Percentiles rank a stretch among this genome's conserved stretches.
These are phyloP conservation scores for Bassia scoparia DNA, from an alignment of 148 eudicot species.

Conservation along the genomic window DNA sequence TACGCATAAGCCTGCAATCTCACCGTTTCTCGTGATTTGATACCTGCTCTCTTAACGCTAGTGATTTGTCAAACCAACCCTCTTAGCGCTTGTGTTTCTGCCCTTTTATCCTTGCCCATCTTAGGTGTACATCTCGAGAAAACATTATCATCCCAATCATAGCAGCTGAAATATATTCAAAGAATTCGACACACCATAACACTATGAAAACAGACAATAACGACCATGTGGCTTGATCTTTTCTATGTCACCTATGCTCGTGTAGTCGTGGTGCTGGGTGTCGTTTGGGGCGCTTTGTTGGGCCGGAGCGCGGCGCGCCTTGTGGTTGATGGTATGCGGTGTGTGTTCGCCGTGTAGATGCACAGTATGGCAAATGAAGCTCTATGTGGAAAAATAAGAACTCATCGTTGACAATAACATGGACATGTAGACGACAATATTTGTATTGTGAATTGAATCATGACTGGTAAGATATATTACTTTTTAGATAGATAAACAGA, in stretches of 20 bases:
- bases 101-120: slow-evolving; percentile 99
- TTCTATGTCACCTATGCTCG: no score
- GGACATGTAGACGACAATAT: background rate
- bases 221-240: background rate
- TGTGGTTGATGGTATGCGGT: no score
- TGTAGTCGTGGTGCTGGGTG: no score
- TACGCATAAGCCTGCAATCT: slow-evolving; percentile 94
- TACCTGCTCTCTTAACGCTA: slow-evolving; percentile 98
- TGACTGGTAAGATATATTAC: slow-evolving; percentile 33
- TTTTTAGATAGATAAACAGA: slow-evolving; percentile 69
- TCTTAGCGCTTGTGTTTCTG: slow-evolving; percentile 80
- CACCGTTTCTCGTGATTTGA: slow-evolving; percentile 89
- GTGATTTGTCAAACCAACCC: slow-evolving; percentile 81
- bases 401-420: background rate
- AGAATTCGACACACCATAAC: slow-evolving; percentile 41
- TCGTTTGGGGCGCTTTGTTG: no score
- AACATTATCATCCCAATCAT: slow-evolving; percentile 99
- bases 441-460: background rate
- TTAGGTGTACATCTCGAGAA: slow-evolving; percentile 92
- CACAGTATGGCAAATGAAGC: slow-evolving; percentile 6
- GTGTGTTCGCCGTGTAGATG: no score
- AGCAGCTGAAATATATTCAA: slow-evolving; percentile 89
- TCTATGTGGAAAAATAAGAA: background rate
- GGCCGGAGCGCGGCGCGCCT: no score
- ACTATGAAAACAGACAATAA: slow-evolving; percentile 4